Conservation (phyloP, 371 early-diverging fungal genomes). For the Haplosporangium sp. region DNA sequence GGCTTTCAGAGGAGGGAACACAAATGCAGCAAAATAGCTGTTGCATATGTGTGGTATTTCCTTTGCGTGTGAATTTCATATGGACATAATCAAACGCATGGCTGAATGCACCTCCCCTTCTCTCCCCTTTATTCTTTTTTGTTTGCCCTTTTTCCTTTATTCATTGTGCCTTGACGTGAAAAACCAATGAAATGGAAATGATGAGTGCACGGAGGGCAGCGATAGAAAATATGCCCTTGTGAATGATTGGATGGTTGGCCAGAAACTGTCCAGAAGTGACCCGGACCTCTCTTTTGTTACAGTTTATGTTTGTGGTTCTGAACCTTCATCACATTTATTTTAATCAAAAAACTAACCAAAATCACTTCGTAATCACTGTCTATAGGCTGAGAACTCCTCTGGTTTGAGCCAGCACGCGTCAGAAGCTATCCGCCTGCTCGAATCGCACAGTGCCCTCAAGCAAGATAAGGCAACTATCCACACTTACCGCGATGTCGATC, state of each 20-base stretch:
- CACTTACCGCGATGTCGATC: conserved; percentile 43
- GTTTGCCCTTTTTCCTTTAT: conserved; percentile 13
- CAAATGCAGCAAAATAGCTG: too few species aligned
- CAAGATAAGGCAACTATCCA: conserved; percentile 53
- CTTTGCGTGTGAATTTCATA: not conserved
- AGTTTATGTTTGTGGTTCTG: too few species aligned
- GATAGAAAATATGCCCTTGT: not conserved
- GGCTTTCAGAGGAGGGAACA: too few species aligned
- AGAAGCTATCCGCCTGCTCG: conserved; percentile 51
- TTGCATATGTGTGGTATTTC: not conserved
- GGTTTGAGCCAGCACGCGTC: conserved; percentile 53
- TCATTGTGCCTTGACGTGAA: not conserved
- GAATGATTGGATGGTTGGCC: not conserved
- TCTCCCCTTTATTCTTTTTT: conserved; percentile 5
- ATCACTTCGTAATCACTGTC: too few species aligned
- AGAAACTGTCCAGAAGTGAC: not conserved
- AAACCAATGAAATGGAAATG: not conserved
- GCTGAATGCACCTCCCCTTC: not conserved
- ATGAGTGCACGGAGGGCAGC: not conserved
- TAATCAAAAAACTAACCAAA: conserved; percentile 1
- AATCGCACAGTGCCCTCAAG: conserved; percentile 46
- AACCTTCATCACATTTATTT: not conserved
- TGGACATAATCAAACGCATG: too few species aligned
- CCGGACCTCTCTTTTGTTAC: conserved; percentile 10
- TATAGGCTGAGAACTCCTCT: conserved; percentile 24